Conservation (phyloP, 2,329 filamentous ascomycete genomes). For the Tolypocladium ophioglossoides region DNA sequence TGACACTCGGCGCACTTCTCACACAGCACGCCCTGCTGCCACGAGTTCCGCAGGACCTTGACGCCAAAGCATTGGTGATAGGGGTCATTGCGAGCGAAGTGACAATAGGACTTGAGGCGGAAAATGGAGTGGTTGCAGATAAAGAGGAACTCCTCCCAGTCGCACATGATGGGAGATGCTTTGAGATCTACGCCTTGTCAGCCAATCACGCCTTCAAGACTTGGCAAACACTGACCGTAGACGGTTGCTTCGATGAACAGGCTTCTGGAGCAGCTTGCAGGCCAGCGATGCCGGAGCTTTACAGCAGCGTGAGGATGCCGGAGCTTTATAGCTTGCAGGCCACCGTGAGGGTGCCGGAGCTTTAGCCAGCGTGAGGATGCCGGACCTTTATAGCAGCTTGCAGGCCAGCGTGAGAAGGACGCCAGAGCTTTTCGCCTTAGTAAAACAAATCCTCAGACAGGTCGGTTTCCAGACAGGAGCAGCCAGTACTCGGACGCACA, state of each 20-base stretch:
- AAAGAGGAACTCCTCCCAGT: slow-evolving; percentile 61
- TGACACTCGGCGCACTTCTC: slow-evolving; percentile 28
- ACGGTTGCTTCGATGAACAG: not conserved
- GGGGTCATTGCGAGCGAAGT: slow-evolving; percentile 63
- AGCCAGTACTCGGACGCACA: not conserved
- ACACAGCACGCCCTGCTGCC: slow-evolving; percentile 44
- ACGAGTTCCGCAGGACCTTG: slow-evolving; percentile 52
- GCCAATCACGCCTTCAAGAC: no score
- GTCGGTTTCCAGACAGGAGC: not conserved
- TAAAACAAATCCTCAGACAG: not conserved
- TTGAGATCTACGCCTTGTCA: not conserved
- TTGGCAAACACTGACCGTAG: not conserved
- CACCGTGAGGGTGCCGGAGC: no score
- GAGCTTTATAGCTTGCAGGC: no score
- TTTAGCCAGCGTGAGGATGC: not conserved
- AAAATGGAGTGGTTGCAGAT: slow-evolving; percentile 49
- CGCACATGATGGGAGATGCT: slow-evolving; percentile 45
- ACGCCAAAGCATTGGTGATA: slow-evolving; percentile 59
- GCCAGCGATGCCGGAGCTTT: no score
- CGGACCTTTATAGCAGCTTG: no score
- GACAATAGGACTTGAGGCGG: slow-evolving; percentile 59
- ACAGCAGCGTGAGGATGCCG: no score
- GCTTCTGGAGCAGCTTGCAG: not conserved
- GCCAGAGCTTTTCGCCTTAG: no score
- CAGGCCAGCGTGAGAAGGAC: not conserved